Base-by-base conservation (phyloP, 768 basidiomycete genomes). In the Phaeotremella fagi region DNA sequence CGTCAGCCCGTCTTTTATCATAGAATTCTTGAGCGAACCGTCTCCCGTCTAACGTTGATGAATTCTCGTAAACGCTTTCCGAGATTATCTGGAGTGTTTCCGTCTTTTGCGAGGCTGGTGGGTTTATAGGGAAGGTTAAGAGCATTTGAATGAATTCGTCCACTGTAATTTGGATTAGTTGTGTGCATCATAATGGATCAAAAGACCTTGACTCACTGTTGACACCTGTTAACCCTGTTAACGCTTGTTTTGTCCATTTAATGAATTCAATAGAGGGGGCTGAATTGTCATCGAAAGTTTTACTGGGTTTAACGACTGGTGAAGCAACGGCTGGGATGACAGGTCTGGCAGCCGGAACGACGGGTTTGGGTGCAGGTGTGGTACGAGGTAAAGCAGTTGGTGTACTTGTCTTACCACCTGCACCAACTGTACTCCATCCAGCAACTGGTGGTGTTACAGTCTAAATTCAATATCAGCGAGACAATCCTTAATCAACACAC, bases 111-210 rank as follows among this genome's bases (percentile, higher is more conserved):
- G 66, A 47, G 11, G 61, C 53, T 22, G 68, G 64, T 6, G 71
- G 88, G 60, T 98, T 91, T 46, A 97, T 75, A 2, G 94, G 88
- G 79, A 99, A 98, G 0, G 87, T 84, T 23, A 99, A 81, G 22
- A 99, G 78, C 90, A 98, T 94, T 42, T 87, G 85, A 68, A 90
- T 85, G 70, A 98, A 91, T 63, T 98, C 95, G 72, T 98, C 95
- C 48, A 94, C 92, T 95, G 31, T 16, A 7, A 33, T 33, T 33
- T 35, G 42, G 25, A 4, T 5, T 5, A 6, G 33, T 23, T 20
- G 14, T 33, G n/a, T 36, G 4, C 20, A 3, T 28, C 15, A 20
- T 38, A 23, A 25, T 31, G n/a, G n/a, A n/a, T n/a, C n/a, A n/a
- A n/a, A n/a, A n/a, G n/a, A n/a, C n/a, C n/a, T n/a, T n/a, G n/a